Conservation (phyloP, 2,329 filamentous ascomycete species). For the Microascus cirrosus region DNA sequence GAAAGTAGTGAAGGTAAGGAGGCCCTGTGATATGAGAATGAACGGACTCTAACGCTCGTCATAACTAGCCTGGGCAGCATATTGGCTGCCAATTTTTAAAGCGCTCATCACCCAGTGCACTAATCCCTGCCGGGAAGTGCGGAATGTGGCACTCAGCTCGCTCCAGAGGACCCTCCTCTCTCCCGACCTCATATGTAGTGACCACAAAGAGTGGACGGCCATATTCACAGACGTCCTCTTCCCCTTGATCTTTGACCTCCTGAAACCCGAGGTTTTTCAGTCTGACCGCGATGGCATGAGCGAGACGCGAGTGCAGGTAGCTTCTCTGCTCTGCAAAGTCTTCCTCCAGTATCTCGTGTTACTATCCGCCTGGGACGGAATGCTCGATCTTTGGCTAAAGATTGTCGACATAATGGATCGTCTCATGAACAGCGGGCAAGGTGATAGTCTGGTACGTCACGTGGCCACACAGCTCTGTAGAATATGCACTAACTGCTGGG, state of each 20-base stretch:
- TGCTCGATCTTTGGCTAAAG: slow-evolving; percentile 83
- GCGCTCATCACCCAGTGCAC: slow-evolving; percentile 82
- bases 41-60: background rate
- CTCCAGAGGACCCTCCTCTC: slow-evolving; percentile 80
- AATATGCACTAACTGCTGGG: background rate
- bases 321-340: slow-evolving; percentile 86
- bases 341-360: slow-evolving; percentile 88
- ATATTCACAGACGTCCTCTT: slow-evolving; percentile 94
- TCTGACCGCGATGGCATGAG: slow-evolving; percentile 88
- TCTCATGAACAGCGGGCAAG: slow-evolving; percentile 90
- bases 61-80: slow-evolving; percentile 76
- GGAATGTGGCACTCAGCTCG: slow-evolving; percentile 76
- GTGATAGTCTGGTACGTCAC: slow-evolving; percentile 66
- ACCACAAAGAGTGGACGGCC: slow-evolving; percentile 85
- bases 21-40: background rate
- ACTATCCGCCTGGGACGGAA: slow-evolving; percentile 74
- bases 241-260: slow-evolving; percentile 71
- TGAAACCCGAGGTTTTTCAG: slow-evolving; percentile 92
- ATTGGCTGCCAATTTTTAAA: slow-evolving; percentile 92
- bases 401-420: slow-evolving; percentile 93
- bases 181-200: slow-evolving; percentile 68
- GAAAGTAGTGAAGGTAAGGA: slow-evolving; percentile 69
- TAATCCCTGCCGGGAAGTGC: slow-evolving; percentile 87
- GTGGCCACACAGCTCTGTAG: background rate
- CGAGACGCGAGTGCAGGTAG: slow-evolving; percentile 84